phyloP scores from a whole-genome alignment of 805 yeast genomes.

The Kodamaea neixiangensis region DNA sequence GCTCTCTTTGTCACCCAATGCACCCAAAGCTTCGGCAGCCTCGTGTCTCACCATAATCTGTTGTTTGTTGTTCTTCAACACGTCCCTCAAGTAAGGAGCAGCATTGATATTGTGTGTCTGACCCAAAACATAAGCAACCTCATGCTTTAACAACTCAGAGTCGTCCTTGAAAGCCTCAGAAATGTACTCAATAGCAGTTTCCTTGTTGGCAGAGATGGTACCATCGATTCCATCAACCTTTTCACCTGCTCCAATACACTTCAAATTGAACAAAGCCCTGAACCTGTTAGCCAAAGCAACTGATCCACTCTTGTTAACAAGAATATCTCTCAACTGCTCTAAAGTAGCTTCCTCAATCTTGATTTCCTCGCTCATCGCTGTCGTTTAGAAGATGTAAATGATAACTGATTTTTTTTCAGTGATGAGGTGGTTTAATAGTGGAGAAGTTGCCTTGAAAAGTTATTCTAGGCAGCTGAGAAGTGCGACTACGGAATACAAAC shows the following conservation, averaged over 20 bases:
- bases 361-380: conserved; percentile 33
- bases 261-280: conserved; percentile 90
- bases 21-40: conserved; percentile 99
- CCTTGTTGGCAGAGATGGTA: conserved; percentile 36
- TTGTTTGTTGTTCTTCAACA: conserved; percentile 65
- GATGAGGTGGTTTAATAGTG: conserved; percentile 5
- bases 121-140: conserved; percentile 95
- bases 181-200: conserved; percentile 74
- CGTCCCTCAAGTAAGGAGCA: conserved; percentile 72
- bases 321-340: conserved; percentile 72
- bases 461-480: neutral
- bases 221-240: conserved; percentile 12
- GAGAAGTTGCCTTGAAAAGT: neutral
- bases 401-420: conserved; percentile 3
- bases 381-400: neutral
- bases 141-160: conserved; percentile 92
- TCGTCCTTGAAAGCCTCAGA: conserved; percentile 79
- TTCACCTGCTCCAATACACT: conserved; percentile 75
- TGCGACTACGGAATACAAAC: neutral
- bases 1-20: conserved; percentile 80
- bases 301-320: conserved; percentile 64
- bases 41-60: conserved; percentile 98
- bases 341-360: conserved; percentile 46
- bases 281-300: conserved; percentile 82
- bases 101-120: conserved; percentile 86